Evolutionary conservation across 148 eudicot species (phyloP).

Genomic region (Rheum nobile): DNA sequence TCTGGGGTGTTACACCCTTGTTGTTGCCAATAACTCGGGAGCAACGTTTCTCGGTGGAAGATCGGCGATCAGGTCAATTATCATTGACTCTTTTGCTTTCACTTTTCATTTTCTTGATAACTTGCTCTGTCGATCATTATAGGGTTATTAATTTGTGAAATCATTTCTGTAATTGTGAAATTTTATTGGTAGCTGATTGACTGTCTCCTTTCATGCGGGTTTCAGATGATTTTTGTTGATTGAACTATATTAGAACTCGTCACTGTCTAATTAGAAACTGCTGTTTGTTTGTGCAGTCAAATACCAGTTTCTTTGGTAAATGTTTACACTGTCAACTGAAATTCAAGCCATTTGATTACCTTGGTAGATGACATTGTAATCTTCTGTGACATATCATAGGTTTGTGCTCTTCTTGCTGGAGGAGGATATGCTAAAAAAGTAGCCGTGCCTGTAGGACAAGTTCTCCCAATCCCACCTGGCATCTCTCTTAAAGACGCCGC

Average conservation of each 20-base stretch:
- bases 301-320: background rate
- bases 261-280: background rate
- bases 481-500: no score
- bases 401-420: no score
- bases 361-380: constrained; percentile 31
- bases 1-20: no score
- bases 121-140: background rate
- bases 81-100: background rate
- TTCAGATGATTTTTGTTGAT: background rate
- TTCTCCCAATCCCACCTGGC: no score
- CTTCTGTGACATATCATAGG: no score
- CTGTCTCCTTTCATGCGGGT: background rate
- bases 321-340: background rate
- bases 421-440: no score
- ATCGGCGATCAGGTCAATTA: constrained; percentile 58
- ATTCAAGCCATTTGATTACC: background rate
- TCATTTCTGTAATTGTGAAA: background rate
- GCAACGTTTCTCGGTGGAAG: constrained; percentile 66
- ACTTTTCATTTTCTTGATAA: background rate
- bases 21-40: constrained; percentile 54
- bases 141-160: background rate
- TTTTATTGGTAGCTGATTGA: no score
- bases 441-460: no score
- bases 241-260: background rate
- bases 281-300: background rate